Base-by-base conservation (phyloP, 2,329 filamentous ascomycete species). In the Ophiocordyceps polyrhachis-furcata region DNA sequence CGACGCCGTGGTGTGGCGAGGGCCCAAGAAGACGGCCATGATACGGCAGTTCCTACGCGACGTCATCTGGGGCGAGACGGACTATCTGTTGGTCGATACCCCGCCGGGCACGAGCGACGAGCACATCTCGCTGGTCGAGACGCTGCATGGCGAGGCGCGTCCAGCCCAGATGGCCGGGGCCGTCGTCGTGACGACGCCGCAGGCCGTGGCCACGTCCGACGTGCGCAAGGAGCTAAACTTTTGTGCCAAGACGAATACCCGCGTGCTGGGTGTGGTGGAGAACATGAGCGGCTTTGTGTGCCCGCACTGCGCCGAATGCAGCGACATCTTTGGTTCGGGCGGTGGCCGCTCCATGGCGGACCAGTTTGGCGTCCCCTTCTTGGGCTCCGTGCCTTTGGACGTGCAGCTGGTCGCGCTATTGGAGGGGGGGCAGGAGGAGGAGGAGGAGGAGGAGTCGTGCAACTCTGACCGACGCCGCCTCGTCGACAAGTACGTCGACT, bases 21-120 rank as follows among this genome's bases (percentile, higher is more conserved):
- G 91, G 0, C 91, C 91, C 2, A 98, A 98, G 65, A 98, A 98
- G 67, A 98, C 91, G 5, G 91, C 91, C 43, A 98, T 98, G 91
- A 86, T 98, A 47, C 79, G 88, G 38, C 91, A 98, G 61, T 98
- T 98, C 58, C 69, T 98, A 25, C 82, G 83, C 1, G 88, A 95
- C 56, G 88, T 95, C 5, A 71, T 85, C 28, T 96, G 91, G 91
- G 74, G 76, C 45, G 74, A 80, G 21, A 76, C 85, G n/a, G 89
- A 96, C 59, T 96, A 85, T 57, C 71, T 98, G 0, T 74, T 98
- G 47, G 85, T 98, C 56, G 91, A 98, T 62, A 98, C 91, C 3
- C 91, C 91, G 13, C 91, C 91, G 0, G 91, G 91, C 3, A 98
- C 91, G 2, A 91, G 83, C 48, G 91, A 98, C 62, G 91, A 98